Conservation (phyloP, 257 asterid genomes). For the Jaltomata sinuosa region DNA sequence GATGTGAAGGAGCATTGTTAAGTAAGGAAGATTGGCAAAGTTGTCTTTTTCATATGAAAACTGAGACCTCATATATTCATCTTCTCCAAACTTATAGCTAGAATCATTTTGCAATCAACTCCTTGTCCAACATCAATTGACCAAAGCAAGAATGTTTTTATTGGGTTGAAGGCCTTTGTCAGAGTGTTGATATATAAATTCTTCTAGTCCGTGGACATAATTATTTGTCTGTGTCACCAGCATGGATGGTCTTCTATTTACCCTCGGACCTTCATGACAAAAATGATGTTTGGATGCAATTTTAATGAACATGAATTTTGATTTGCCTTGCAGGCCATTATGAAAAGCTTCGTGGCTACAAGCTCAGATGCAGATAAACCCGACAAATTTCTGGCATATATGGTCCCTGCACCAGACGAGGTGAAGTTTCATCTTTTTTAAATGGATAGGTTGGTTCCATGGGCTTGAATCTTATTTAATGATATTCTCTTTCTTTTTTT, state of each 20-base stretch:
- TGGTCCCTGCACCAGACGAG: constrained; percentile 86
- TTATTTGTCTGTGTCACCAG: background rate
- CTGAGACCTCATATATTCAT: background rate
- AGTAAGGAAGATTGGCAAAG: background rate
- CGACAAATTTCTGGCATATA: constrained; percentile 83
- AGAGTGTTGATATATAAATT: background rate
- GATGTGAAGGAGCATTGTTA: background rate
- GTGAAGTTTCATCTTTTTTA: constrained; percentile 13
- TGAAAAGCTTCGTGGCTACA: constrained; percentile 74
- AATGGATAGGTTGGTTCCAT: background rate
- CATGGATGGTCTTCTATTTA: background rate
- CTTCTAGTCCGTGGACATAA: background rate
- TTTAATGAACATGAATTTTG: background rate
- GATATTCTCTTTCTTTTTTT: background rate
- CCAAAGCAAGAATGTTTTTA: background rate
- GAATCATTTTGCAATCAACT: background rate
- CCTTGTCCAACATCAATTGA: background rate
- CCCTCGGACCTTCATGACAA: background rate
- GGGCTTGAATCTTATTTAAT: background rate
- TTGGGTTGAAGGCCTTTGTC: background rate
- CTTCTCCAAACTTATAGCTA: background rate
- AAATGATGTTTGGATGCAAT: background rate
- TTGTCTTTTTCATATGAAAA: background rate
- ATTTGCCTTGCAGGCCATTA: constrained; percentile 61
- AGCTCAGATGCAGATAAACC: constrained; percentile 46